Evolutionary conservation across 129 eudicot genomes (phyloP), one percentile per base, ranked within the genome.

Genomic region (Arctium minus): DNA sequence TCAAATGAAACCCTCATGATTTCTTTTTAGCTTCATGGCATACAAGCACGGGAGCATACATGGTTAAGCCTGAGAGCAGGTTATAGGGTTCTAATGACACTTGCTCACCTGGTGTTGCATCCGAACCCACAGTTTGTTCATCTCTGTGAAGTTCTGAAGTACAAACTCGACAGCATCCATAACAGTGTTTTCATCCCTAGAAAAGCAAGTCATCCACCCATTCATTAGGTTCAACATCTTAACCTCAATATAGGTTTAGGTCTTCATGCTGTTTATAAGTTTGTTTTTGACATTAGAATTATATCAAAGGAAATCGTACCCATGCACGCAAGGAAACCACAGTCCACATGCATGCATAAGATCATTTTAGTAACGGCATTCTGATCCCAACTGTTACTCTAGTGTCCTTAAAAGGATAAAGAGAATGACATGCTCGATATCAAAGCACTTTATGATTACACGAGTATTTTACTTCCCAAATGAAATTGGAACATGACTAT

Each of bases 111-210:
- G 98, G 81, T 94, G 93, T 74, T 90, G 98, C 98, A 94, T 94
- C 80, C 98, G 88, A 81, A 94, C 98, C 98, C 98, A 94, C 71
- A 94, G 91, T 83, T 94, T 94, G 90, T 94, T 94, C 98, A 94
- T 94, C 86, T 94, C 98, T 64, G 97, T 94, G 80, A 94, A 94
- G 86, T 94, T 94, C 80, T 94, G 98, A 46, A 94, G 96, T 50
- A 94, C 98, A 91, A 94, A 94, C 86, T 94, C 98, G 4, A 94
- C 96, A 18, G 98, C 97, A 89, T 94, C 98, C 86, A 85, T 85
- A 77, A 92, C 98, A 36, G 98, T 94, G 79, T 94, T 92, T 69
- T 90, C 98, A 89, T 94, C 98, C 83, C 98, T 94, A 87, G 71
- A 68, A 70, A 67, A 37, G 77, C 48, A 62, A 38, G 48, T 35